Percentiles rank a stretch among this genome's conserved stretches.
These are phyloP conservation scores for Ustilago esculenta DNA, from an alignment of 1,284 basidiomycete genomes.

Conservation along the genomic window DNA sequence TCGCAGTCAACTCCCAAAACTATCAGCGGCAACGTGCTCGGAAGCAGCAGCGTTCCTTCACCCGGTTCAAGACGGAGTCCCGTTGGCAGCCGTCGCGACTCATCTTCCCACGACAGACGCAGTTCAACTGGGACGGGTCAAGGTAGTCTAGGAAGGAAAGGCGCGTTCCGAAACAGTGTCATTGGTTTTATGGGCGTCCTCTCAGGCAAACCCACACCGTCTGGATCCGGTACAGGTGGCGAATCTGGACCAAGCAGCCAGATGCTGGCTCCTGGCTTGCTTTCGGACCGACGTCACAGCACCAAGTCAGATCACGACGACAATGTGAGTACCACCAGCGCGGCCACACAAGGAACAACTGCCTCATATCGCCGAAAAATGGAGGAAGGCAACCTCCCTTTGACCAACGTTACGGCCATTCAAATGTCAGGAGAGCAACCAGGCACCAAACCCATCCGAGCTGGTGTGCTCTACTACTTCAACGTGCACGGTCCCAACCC, in stretches of 20 bases:
- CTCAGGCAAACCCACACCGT: slow-evolving; percentile 12
- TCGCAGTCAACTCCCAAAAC: slow-evolving; percentile 25
- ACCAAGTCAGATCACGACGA: slow-evolving; percentile 40
- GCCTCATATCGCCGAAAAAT: slow-evolving; percentile 44
- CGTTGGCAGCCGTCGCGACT: slow-evolving; percentile 1
- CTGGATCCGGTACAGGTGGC: slow-evolving; percentile 1
- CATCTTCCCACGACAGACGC: background rate
- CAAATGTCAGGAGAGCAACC: slow-evolving; percentile 34
- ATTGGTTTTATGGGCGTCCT: slow-evolving; percentile 42
- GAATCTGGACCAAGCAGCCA: background rate
- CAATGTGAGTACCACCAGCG: slow-evolving; percentile 33
- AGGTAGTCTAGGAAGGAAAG: slow-evolving; percentile 23
- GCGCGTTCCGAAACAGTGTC: slow-evolving; percentile 46
- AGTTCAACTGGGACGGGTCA: slow-evolving; percentile 5
- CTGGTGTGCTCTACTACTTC: slow-evolving; percentile 55
- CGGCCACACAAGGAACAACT: slow-evolving; percentile 44
- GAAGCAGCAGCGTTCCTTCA: slow-evolving; percentile 3
- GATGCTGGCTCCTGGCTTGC: slow-evolving; percentile 12
- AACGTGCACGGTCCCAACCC: slow-evolving; percentile 52
- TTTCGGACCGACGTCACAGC: slow-evolving; percentile 27
- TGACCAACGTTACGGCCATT: slow-evolving; percentile 35
- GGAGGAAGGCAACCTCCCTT: slow-evolving; percentile 44
- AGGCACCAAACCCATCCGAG: slow-evolving; percentile 37
- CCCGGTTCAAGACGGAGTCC: slow-evolving; percentile 2
- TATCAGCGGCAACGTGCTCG: slow-evolving; percentile 17